These are phyloP conservation scores for Periconia digitata DNA, from an alignment of 2,329 filamentous ascomycete genomes.

Conservation along the genomic window DNA sequence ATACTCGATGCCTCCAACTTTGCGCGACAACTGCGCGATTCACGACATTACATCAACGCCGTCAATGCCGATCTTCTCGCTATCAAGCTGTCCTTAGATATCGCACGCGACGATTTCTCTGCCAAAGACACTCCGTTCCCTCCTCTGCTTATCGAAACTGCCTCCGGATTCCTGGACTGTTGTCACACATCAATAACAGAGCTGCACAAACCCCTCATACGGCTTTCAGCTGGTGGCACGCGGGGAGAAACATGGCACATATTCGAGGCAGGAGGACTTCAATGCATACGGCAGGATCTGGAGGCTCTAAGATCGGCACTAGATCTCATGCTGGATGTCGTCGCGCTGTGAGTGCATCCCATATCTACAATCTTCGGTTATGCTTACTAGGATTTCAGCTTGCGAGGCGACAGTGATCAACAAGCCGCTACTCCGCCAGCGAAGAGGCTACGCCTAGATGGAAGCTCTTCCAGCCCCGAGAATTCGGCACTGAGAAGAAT, in stretches of 20 bases:
- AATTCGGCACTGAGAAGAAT: constrained; percentile 4
- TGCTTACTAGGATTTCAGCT: background rate
- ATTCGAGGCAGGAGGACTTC: constrained; percentile 19
- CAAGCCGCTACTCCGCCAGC: background rate
- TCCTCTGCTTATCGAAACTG: constrained; percentile 24
- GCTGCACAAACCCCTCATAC: constrained; percentile 32
- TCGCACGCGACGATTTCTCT: constrained; percentile 37
- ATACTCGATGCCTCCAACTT: constrained; percentile 32
- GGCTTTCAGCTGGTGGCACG: constrained; percentile 24
- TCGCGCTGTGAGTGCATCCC: constrained; percentile 25
- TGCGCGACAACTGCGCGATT: constrained; percentile 33
- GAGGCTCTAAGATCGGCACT: constrained; percentile 29
- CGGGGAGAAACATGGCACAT: constrained; percentile 25
- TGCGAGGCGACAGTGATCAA: background rate
- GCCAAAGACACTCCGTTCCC: constrained; percentile 19
- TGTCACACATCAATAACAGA: constrained; percentile 29
- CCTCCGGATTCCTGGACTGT: constrained; percentile 32
- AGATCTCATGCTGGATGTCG: constrained; percentile 32
- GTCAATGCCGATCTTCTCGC: constrained; percentile 36
- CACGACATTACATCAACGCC: constrained; percentile 34
- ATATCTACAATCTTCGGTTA: background rate
- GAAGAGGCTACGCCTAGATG: constrained; percentile 2
- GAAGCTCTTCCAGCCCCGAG: background rate
- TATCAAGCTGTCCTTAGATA: constrained; percentile 33
- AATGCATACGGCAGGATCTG: constrained; percentile 24